A percentile compares a stretch with the other conserved stretches of the same genome.
phyloP scores from a whole-genome alignment of 176 grass and related monocot species.

The Oryza officinalis region DNA sequence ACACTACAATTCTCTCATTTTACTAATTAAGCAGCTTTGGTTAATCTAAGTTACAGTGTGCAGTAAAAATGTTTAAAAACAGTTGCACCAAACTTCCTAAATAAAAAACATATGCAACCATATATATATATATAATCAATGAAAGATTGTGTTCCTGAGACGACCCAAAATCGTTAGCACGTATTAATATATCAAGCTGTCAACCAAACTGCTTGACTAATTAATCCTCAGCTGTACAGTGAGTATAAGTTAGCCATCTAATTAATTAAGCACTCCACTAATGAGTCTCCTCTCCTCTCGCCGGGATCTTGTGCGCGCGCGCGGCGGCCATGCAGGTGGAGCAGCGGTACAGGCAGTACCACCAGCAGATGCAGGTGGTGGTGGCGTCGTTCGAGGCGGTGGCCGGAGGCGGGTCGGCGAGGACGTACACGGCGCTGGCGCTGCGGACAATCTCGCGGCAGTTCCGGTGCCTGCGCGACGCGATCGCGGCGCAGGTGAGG shows the following conservation, averaged over 20 bases:
- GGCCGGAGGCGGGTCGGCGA: slow-evolving; percentile 62
- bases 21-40: not conserved
- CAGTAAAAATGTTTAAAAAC: not conserved
- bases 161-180: not conserved
- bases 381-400: slow-evolving; percentile 74
- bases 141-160: not conserved
- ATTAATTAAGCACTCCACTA: not conserved
- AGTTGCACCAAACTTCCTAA: not conserved
- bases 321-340: slow-evolving; percentile 57
- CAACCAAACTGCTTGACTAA: not conserved
- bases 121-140: not conserved
- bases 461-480: slow-evolving; percentile 92
- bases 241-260: not conserved
- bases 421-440: slow-evolving; percentile 91
- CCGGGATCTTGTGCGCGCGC: not conserved
- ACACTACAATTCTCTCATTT: not conserved
- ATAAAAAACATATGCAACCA: not conserved
- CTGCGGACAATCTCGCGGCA: slow-evolving; percentile 93
- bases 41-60: not conserved
- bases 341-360: slow-evolving; percentile 97
- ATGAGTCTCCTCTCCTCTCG: not conserved
- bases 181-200: not conserved
- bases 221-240: not conserved
- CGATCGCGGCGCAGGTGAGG: slow-evolving; percentile 71
- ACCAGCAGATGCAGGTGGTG: slow-evolving; percentile 88